Percentiles rank a stretch among this genome's conserved stretches.
Conservation (phyloP, 2,329 filamentous ascomycete genomes). For the Sarocladiaceae sp. region DNA sequence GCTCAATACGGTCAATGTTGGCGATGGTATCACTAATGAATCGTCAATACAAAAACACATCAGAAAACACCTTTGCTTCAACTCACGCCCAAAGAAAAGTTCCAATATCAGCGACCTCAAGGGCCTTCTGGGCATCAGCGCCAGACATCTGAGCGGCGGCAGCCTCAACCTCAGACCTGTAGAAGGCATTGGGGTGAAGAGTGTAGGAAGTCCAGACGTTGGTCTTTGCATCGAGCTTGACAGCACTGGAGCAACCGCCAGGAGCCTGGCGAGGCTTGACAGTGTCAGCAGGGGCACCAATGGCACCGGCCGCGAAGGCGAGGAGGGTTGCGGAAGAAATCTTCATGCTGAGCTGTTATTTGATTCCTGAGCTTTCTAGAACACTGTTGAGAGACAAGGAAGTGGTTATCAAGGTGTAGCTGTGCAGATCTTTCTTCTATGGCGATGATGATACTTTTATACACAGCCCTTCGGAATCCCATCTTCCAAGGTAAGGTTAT, state of each 20-base stretch:
- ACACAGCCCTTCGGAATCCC: no score
- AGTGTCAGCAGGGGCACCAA: constrained; percentile 17
- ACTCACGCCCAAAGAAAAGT: constrained; percentile 36
- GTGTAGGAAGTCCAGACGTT: constrained; percentile 34
- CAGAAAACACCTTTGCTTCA: not conserved
- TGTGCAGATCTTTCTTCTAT: not conserved
- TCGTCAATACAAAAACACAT: not conserved
- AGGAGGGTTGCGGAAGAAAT: constrained; percentile 27
- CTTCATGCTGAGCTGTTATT: constrained; percentile 25
- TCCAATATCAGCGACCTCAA: constrained; percentile 32
- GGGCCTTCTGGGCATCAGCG: constrained; percentile 24
- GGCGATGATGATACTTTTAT: no score
- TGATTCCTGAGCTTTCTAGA: not conserved
- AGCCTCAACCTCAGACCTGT: constrained; percentile 31
- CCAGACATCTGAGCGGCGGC: constrained; percentile 26
- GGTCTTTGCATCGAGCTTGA: constrained; percentile 32
- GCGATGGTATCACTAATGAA: constrained; percentile 30
- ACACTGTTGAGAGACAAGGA: not conserved
- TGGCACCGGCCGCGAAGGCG: constrained; percentile 29
- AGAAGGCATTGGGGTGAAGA: constrained; percentile 34
- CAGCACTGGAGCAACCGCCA: constrained; percentile 28
- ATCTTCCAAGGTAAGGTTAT: not conserved
- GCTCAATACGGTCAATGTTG: constrained; percentile 32
- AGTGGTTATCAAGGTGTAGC: not conserved
- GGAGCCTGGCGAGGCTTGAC: constrained; percentile 18